Base-by-base conservation (phyloP, 2,329 filamentous ascomycete genomes). In the Aspergillus felis region DNA sequence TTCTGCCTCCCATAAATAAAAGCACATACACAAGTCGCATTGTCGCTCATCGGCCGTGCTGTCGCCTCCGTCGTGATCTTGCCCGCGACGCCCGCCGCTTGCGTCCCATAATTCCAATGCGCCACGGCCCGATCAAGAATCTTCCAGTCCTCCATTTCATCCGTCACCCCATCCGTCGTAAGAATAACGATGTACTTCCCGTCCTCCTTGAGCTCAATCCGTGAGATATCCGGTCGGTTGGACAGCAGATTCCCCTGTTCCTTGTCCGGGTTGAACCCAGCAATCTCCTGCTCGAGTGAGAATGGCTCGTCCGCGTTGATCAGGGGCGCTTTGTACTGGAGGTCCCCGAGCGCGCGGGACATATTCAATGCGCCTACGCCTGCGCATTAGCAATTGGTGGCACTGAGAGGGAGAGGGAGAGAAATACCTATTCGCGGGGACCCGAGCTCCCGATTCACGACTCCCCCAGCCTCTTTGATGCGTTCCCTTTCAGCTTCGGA, bases 341-440 rank as follows among this genome's bases (percentile, higher is more conserved):
- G 53, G 28, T 60, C 58, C 1, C 58, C 58, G 4, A 60, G 35
- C 2, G 58, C 58, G 7, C 58, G 58, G 27, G 58, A 60, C 55
- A 60, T 57, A 7, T 60, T 60, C 17, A 60, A 47, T n/a, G 54
- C 12, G 8, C 57, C 57, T 58, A 27, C 6, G 3, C 2, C 46
- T 53, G 38, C 7, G 3, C 4, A 17, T 42, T n/a, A 41, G 10
- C 42, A 32, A 4, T 10, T n/a, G 28, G 10, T 38, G 6, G 5
- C 29, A 4, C 10, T 29, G 8, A 24, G 6, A n/a, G 29, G 24
- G 42, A n/a, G 29, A 35, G 42, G 17, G 17, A n/a, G 2, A 10
- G 17, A 35, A 50, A 2, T 9, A 51, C 57, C 58, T 12, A 60
- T 20, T 25, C 58, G 51, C n/a, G 52, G 28, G 10, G 54, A 49